A percentile compares a stretch with the other conserved stretches of the same genome.
Evolutionary conservation across 176 grass and related monocot genomes (phyloP).

Genomic region (Oryza officinalis): DNA sequence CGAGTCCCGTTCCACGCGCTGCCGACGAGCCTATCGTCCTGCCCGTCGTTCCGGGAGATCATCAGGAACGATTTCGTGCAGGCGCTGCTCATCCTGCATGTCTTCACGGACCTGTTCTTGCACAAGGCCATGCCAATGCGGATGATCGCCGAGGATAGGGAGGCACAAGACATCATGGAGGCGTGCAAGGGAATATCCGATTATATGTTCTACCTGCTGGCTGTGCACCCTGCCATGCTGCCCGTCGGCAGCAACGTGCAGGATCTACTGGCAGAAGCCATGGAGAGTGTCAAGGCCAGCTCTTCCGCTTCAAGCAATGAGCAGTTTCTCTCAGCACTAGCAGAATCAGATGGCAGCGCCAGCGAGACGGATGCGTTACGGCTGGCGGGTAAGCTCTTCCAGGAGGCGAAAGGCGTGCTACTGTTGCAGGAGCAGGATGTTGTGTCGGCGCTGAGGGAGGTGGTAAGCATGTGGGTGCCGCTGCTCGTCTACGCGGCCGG

Average conservation of each 20-base stretch:
- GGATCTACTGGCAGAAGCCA: not conserved
- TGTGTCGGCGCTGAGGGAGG: too few relatives aligned
- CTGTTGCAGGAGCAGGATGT: not conserved
- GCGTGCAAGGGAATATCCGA: constrained; percentile 14
- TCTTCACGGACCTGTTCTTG: too few relatives aligned
- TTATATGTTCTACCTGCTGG: constrained; percentile 9
- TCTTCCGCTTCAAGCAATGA: not conserved
- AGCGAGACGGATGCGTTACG: not conserved
- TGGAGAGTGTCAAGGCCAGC: not conserved
- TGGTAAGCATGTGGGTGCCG: too few relatives aligned
- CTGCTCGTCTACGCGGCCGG: not conserved
- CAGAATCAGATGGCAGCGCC: not conserved
- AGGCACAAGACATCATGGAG: not conserved
- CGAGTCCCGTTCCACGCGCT: too few relatives aligned
- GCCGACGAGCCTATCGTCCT: too few relatives aligned
- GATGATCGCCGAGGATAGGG: too few relatives aligned
- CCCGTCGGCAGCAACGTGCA: not conserved
- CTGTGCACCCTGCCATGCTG: constrained; percentile 1
- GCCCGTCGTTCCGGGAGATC: too few relatives aligned
- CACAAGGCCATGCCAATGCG: too few relatives aligned
- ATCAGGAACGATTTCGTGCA: too few relatives aligned
- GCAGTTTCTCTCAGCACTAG: not conserved
- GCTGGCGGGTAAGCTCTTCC: not conserved
- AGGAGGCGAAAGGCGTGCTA: not conserved
- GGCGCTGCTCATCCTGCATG: too few relatives aligned